Percentiles rank a stretch among this genome's conserved stretches.
Evolutionary conservation across 352 stramenopile species (phyloP).

Genomic region (Pythium sp.): DNA sequence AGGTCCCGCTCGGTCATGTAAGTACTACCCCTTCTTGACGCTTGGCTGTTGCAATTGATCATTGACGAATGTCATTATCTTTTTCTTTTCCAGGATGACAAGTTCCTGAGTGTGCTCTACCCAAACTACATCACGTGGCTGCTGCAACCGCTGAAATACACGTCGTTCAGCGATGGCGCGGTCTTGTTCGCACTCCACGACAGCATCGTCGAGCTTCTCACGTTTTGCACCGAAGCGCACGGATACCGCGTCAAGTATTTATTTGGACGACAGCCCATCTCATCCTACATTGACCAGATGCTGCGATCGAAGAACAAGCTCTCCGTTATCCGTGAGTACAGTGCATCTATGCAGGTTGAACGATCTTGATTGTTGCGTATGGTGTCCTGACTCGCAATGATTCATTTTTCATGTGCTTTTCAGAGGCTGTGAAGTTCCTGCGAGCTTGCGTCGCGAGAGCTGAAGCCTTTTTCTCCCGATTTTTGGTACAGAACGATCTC

Average conservation of each 20-base stretch:
- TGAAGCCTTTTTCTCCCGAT: slow-evolving; percentile 81
- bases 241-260: slow-evolving; percentile 88
- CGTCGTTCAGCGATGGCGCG: slow-evolving; percentile 36
- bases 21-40: slow-evolving; percentile 1
- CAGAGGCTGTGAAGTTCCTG: slow-evolving; percentile 81
- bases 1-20: slow-evolving; percentile 66
- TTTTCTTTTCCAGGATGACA: slow-evolving; percentile 59
- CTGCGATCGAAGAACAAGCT: slow-evolving; percentile 81
- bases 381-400: not conserved
- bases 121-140: slow-evolving; percentile 87
- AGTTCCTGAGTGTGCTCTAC: slow-evolving; percentile 85
- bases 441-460: slow-evolving; percentile 64
- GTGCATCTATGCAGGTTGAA: slow-evolving; percentile 15
- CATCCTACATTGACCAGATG: slow-evolving; percentile 70
- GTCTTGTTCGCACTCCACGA: slow-evolving; percentile 76
- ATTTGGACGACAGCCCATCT: slow-evolving; percentile 76
- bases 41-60: not conserved
- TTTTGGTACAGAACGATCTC: slow-evolving; percentile 76
- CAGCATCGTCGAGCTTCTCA: slow-evolving; percentile 82
- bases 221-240: slow-evolving; percentile 83
- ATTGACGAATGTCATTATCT: not conserved
- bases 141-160: slow-evolving; percentile 76
- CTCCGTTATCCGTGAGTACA: slow-evolving; percentile 71
- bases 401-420: not conserved
- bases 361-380: not conserved